These are phyloP conservation scores for Casuarina cunninghamiana DNA, from an alignment of 306 rosid species.

Conservation along the genomic window DNA sequence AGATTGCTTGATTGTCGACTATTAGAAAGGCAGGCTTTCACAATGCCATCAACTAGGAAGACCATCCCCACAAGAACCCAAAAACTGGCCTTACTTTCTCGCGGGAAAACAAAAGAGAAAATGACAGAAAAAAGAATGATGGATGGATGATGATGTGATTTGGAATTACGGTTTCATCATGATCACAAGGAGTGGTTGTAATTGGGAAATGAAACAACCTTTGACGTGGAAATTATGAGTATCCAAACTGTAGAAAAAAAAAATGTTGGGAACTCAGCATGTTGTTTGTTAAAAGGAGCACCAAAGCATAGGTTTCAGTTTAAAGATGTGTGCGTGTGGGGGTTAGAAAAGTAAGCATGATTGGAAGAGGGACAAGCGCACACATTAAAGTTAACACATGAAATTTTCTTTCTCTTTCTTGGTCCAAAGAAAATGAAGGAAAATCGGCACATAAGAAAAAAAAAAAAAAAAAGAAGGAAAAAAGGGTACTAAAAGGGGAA, in stretches of 20 bases:
- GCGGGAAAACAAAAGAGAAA: slow-evolving; percentile 35
- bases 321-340: slow-evolving; percentile 31
- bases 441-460: not conserved
- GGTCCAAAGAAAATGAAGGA: slow-evolving; percentile 15
- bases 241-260: slow-evolving; percentile 21
- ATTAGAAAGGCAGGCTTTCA: slow-evolving; percentile 31
- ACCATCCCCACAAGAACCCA: slow-evolving; percentile 30
- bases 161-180: slow-evolving; percentile 58
- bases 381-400: slow-evolving; percentile 44
- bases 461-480: slow-evolving; percentile 4
- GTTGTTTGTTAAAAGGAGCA: slow-evolving; percentile 25
- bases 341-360: slow-evolving; percentile 38
- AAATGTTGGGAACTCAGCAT: too few species aligned
- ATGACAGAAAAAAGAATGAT: slow-evolving; percentile 39
- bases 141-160: slow-evolving; percentile 53
- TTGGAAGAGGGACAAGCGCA: slow-evolving; percentile 64
- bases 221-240: slow-evolving; percentile 46
- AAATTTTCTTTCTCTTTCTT: slow-evolving; percentile 12
- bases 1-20: too few species aligned
- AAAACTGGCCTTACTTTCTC: slow-evolving; percentile 39
- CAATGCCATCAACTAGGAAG: slow-evolving; percentile 20
- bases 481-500: slow-evolving; percentile 31
- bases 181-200: slow-evolving; percentile 49
- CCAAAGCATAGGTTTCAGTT: slow-evolving; percentile 45
- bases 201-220: slow-evolving; percentile 34